Base-by-base conservation (phyloP, 2,329 filamentous ascomycete species). In the Colletotrichum abscissum region DNA sequence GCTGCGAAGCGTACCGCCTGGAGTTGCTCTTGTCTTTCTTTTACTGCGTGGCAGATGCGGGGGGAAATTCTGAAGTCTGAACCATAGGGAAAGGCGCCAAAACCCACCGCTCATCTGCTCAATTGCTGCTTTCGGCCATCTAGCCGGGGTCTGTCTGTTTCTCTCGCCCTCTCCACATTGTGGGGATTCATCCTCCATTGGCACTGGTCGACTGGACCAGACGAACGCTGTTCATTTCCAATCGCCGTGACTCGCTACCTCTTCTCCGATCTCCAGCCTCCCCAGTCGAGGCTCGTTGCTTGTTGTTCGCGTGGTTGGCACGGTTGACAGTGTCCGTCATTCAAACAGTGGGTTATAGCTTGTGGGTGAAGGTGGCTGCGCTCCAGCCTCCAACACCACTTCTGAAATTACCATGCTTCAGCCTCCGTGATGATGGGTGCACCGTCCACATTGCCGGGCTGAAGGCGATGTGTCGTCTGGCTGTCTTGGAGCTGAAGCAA, bases 201-300 rank as follows among this genome's bases (percentile, higher is more conserved):
- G 38, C 49, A 58, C 56, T 72, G 68, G 62, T 58, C 52, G 11
- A 19, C 67, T n/a, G 62, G 49, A 62, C 71, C 71, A 74, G 71
- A 74, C 57, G 71, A 74, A 67, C 71, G 63, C 67, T 67, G 60
- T 57, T 58, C 62, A 74, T 72, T 74, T 72, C 71, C 67, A 74
- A 74, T 71, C 56, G 56, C 46, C 56, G 28, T 63, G 71, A 71
- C 62, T 72, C 71, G 71, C 70, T 52, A 14, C 24, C 26, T 9
- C 30, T 63, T 42, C 42, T 69, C 54, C 66, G 66, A 69, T 58
- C 42, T 65, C 66, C 60, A 70, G 59, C 70, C 70, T 65, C 70
- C 66, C 66, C 59, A 59, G 59, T 69, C 55, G 30, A 42, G 62
- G 59, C 52, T 58, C 42, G 46, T 35, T 69, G 54, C 59, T 64